phyloP scores from a whole-genome alignment of 2,329 filamentous ascomycete genomes.

The Mycogone perniciosa region DNA sequence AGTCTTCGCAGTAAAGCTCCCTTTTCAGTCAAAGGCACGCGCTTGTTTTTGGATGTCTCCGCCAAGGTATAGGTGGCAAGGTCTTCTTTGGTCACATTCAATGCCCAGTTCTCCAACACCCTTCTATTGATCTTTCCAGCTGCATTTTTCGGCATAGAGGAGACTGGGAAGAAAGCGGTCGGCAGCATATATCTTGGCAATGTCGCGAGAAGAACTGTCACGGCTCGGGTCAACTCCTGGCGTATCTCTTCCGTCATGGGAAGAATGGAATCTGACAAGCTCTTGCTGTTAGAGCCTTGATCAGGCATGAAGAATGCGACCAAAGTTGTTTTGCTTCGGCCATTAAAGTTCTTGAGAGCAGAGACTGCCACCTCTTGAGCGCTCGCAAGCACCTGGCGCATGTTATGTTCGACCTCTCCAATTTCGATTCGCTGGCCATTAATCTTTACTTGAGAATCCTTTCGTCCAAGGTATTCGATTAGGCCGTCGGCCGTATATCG shows the following conservation, averaged over 20 bases:
- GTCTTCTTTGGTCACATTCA: constrained; percentile 2
- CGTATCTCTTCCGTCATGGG: no score
- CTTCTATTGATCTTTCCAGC: no score
- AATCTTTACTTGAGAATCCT: constrained; percentile 5
- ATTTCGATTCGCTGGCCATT: constrained; percentile 45
- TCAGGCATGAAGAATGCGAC: constrained; percentile 1
- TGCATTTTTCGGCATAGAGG: no score
- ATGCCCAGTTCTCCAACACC: no score
- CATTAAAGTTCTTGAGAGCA: constrained; percentile 7
- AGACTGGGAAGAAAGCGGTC: no score
- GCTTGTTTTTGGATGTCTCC: constrained; percentile 5
- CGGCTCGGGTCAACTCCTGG: no score
- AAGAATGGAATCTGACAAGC: no score
- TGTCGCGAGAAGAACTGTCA: no score
- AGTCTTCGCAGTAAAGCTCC: constrained; percentile 21
- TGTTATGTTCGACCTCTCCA: constrained; percentile 11
- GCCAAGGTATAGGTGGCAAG: constrained; percentile 6
- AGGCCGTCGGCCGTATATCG: constrained; percentile 1
- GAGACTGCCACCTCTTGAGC: constrained; percentile 1
- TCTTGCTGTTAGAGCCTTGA: neutral
- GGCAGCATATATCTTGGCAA: no score
- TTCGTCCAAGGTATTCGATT: neutral
- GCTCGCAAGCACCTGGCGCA: neutral
- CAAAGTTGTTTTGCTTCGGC: neutral
- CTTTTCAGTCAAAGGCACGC: constrained; percentile 7